These are phyloP conservation scores for Tuctoria greenei DNA, from an alignment of 176 grass and related monocot genomes.

Conservation along the genomic window DNA sequence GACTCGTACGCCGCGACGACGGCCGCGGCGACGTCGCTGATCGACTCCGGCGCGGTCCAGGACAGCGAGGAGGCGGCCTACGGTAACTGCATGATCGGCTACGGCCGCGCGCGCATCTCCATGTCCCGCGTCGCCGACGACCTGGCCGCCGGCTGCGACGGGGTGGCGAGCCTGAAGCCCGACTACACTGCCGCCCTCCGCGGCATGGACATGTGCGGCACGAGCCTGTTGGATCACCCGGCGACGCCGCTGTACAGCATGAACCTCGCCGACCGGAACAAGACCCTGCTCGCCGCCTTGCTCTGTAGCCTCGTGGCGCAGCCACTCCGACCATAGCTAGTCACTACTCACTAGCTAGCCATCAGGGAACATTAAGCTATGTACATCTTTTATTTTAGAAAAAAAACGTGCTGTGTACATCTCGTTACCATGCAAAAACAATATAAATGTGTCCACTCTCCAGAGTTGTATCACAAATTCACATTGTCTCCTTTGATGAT, in stretches of 20 bases:
- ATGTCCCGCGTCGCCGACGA: slow-evolving; percentile 35
- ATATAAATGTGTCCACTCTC: no score
- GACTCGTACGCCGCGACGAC: slow-evolving; percentile 15
- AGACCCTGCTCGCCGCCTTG: slow-evolving; percentile 30
- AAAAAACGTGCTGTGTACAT: no score
- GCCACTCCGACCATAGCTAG: neutral
- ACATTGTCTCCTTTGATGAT: no score
- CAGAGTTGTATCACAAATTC: no score
- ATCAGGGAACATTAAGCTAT: neutral
- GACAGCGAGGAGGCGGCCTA: slow-evolving; percentile 13
- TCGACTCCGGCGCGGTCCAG: neutral
- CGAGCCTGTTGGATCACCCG: neutral
- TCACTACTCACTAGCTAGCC: no score
- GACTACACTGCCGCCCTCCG: slow-evolving; percentile 15
- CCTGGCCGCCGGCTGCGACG: neutral
- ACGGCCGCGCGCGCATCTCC: neutral
- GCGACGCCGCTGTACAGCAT: slow-evolving; percentile 12
- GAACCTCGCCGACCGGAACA: slow-evolving; percentile 46
- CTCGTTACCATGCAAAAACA: no score
- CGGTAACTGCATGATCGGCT: slow-evolving; percentile 30
- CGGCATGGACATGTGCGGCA: slow-evolving; percentile 39
- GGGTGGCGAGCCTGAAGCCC: neutral
- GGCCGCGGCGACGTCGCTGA: slow-evolving; percentile 12
- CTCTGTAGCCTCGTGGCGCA: slow-evolving; percentile 28
- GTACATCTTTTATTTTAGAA: no score